Base-by-base conservation (phyloP, 1,139 yeast species). In the Suhomyces yuchorum region DNA sequence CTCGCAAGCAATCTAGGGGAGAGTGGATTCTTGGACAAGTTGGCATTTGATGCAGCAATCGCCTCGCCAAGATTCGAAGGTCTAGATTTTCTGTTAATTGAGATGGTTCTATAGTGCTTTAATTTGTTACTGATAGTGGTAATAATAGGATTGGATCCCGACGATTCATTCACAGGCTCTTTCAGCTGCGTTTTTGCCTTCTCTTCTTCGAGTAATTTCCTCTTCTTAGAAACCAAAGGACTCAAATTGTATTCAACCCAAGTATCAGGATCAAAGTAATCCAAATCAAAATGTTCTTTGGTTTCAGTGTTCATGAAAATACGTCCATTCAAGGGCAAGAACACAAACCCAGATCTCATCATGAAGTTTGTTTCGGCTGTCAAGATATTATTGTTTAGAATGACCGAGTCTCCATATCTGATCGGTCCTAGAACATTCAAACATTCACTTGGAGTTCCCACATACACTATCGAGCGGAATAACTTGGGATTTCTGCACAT, bases 371-470 rank as follows among this genome's bases (percentile, higher is more conserved):
- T 86, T 61, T 89, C 95, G 33, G 85, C 83, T 1, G 96, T 86
- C 44, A 91, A 69, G 24, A 91, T 80, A 55, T 82, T 83, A 51
- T 85, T 87, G 57, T 89, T 85, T 46, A 89, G 73, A 50, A 90
- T 66, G 2, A 91, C 91, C 20, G 86, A 77, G 63, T 91, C 97
- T 19, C 96, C 96, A 54, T 77, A 82, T 53, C 96, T 67, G 1
- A 90, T 67, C 0, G 97, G 97, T 0, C 97, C 97, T 46, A 91
- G 66, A 42, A 90, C 87, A 59, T 89, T 90, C 12, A 92, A 82
- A 64, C 97, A 90, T 58, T 88, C 90, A 32, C 84, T 75, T 2
- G 97, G 97, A 0, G 83, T 80, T 1, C 97, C 97, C 1, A 82
- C 95, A 59, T 89, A 91, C 2, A 91, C 64, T 1, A 91, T 59